phyloP scores from a whole-genome alignment of 73 alveolate species.

The Tetrahymena thermophila region DNA sequence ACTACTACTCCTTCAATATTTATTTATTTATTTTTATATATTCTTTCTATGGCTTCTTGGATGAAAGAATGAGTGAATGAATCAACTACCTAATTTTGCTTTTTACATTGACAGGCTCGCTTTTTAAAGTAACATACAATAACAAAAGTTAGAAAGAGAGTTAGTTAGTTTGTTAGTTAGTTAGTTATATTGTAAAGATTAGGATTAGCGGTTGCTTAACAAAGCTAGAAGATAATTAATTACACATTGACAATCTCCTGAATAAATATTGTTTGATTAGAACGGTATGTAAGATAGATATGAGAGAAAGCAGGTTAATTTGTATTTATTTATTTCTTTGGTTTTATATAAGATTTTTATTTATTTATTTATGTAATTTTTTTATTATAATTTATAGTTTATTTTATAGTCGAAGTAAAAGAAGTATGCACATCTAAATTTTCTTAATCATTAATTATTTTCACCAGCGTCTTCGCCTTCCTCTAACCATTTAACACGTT shows the following conservation, averaged over 20 bases:
- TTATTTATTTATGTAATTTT: no score
- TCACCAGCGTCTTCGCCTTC: slow-evolving; percentile 1
- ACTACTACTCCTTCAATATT: not conserved
- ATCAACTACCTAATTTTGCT: not conserved
- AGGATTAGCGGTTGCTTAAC: not conserved
- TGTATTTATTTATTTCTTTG: no score
- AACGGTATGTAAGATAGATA: not conserved
- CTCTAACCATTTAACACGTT: slow-evolving; percentile 45
- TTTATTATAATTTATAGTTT: no score
- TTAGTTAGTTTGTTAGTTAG: no score
- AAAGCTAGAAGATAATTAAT: not conserved
- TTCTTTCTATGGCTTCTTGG: not conserved
- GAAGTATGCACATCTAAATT: not conserved
- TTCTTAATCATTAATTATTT: not conserved
- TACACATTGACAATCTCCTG: not conserved
- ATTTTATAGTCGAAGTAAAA: not conserved
- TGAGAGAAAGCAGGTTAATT: not conserved
- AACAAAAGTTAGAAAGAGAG: not conserved
- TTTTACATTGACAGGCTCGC: not conserved
- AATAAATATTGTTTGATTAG: not conserved
- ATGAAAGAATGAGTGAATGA: no score
- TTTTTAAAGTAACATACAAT: not conserved
- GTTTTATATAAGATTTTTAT: no score
- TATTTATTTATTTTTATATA: no score
- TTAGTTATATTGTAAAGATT: no score